Evolutionary conservation across 768 basidiomycete genomes (phyloP), one percentile per base, ranked within the genome.

Genomic region (Russula olivacea): DNA sequence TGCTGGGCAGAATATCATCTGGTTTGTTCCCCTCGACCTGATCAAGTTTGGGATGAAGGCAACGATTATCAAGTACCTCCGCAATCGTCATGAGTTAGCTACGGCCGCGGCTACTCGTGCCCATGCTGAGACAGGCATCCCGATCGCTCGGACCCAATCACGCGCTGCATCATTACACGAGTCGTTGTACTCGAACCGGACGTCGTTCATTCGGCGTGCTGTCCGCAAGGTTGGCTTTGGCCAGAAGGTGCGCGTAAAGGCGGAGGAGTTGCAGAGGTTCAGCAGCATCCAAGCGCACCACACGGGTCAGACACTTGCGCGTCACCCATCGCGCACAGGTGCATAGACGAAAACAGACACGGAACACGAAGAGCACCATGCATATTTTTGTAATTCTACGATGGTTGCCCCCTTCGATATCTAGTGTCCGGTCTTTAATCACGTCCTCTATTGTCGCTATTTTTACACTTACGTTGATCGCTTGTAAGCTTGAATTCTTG

Each of bases 41-140:
- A 89, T 97, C 83, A 97, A 96, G 80, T 96, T 97, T 74, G 89
- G 81, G 38, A 94, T 98, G 91, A 94, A 96, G 79, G 89, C 87
- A 10, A 95, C 92, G 7, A 76, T 93, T 72, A 94, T 98, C 83
- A 88, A 88, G 76, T 78, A 66, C 67, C 85, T 94, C 71, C 94
- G 93, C 67, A 77, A 82, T 61, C 86, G 90, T 61, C 82, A 80
- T 51, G 70, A 74, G 30, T 72, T 74, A 69, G 76, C 78, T 53
- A 51, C 30, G 9, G 67, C 74, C 43, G 70, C 70, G 28, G 70
- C 76, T 28, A 72, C 76, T 32, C 65, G 59, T 51, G 69, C 68
- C 9, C 71, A 73, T 8, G 71, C 76, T 38, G 73, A 74, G 55
- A 78, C 79, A 36, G 88, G 86, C 61, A 76, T 93, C 61, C 89